Evolutionary conservation across 768 basidiomycete species (phyloP).

Genomic region (Psilocybe cubensis): DNA sequence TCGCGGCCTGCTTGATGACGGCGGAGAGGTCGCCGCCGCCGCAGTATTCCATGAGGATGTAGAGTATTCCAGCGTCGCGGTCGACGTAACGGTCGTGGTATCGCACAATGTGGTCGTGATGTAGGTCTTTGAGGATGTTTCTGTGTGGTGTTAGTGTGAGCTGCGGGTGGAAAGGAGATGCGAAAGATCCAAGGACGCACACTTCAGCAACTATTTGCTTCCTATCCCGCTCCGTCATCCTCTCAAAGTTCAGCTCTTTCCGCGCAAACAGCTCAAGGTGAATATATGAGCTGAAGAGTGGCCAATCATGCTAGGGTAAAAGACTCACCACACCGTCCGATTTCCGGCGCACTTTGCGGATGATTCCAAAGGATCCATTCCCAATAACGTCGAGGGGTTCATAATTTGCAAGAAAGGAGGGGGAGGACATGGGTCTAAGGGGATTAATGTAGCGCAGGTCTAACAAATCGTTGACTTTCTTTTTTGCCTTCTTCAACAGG

Average conservation of each 20-base stretch:
- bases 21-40: slow-evolving; percentile 93
- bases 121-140: slow-evolving; percentile 94
- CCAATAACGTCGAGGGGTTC: slow-evolving; percentile 92
- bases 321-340: slow-evolving; percentile 76
- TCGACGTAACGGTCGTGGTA: slow-evolving; percentile 94
- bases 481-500: slow-evolving; percentile 5
- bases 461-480: not conserved
- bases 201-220: slow-evolving; percentile 99
- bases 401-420: slow-evolving; percentile 73
- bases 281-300: not conserved
- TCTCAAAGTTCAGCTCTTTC: slow-evolving; percentile 97
- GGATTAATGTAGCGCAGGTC: not conserved
- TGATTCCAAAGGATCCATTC: slow-evolving; percentile 97
- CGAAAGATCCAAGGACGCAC: slow-evolving; percentile 50
- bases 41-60: slow-evolving; percentile 99
- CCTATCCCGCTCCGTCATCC: slow-evolving; percentile 94
- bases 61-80: slow-evolving; percentile 85
- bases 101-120: slow-evolving; percentile 95
- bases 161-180: slow-evolving; percentile 2
- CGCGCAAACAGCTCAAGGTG: slow-evolving; percentile 74
- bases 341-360: slow-evolving; percentile 90
- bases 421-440: slow-evolving; percentile 5
- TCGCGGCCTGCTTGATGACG: slow-evolving; percentile 79
- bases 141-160: slow-evolving; percentile 42
- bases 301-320: not conserved